Conservation (phyloP, 768 basidiomycete genomes). For the Serendipita sp. region DNA sequence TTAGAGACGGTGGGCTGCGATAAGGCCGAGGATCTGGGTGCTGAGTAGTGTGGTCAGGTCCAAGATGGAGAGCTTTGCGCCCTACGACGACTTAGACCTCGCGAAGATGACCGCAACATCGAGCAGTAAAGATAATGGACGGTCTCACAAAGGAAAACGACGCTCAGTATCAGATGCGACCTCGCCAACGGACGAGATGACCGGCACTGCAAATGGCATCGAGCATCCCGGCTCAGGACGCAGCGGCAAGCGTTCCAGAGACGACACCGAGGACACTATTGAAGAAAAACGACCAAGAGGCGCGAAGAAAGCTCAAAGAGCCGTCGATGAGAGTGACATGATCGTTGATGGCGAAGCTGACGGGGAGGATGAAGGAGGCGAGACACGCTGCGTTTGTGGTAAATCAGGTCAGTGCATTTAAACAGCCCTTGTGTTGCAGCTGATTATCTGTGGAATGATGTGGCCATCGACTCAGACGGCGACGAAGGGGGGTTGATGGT, state of each 20-base stretch:
- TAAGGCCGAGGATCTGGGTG: no score
- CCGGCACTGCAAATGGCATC: not conserved
- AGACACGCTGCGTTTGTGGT: slow-evolving; percentile 78
- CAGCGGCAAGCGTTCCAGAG: not conserved
- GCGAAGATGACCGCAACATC: not conserved
- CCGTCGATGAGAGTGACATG: slow-evolving; percentile 18
- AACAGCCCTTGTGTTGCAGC: not conserved
- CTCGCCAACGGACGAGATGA: not conserved
- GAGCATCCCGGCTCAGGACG: not conserved
- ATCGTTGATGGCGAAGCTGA: slow-evolving; percentile 35
- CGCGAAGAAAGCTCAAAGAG: not conserved
- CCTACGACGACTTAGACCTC: no score
- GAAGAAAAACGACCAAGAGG: not conserved
- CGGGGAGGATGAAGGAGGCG: slow-evolving; percentile 36
- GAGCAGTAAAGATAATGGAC: not conserved
- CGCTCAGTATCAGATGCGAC: not conserved
- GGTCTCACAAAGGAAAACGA: not conserved
- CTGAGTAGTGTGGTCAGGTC: no score
- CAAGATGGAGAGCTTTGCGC: no score
- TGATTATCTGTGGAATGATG: slow-evolving; percentile 6
- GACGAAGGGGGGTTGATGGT: slow-evolving; percentile 90
- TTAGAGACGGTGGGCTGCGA: no score
- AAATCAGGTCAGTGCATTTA: slow-evolving; percentile 43
- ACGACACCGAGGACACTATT: not conserved
- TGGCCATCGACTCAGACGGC: not conserved